A percentile compares a stretch with the other conserved stretches of the same genome.
phyloP scores from a whole-genome alignment of 257 asterid genomes.

The Nicotiana noctiflora region DNA sequence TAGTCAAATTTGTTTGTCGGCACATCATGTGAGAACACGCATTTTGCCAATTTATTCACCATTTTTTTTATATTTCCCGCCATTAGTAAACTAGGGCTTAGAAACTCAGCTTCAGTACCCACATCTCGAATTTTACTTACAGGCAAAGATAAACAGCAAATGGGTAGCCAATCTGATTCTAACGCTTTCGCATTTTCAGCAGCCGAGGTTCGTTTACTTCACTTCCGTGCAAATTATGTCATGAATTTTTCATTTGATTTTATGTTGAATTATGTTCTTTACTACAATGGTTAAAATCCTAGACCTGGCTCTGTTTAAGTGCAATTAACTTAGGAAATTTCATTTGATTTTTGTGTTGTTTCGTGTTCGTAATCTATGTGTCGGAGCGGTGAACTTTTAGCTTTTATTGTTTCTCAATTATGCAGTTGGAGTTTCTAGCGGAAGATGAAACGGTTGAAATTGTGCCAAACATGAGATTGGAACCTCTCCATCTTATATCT shows the following conservation, averaged over 20 bases:
- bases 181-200: constrained; percentile 63
- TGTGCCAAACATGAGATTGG: constrained; percentile 81
- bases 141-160: constrained; percentile 8
- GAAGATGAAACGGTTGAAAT: constrained; percentile 84
- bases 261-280: background rate
- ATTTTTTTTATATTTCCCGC: no score
- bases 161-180: constrained; percentile 54
- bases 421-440: constrained; percentile 90
- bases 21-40: no score
- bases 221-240: background rate
- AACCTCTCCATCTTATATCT: constrained; percentile 70
- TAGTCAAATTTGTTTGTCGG: no score
- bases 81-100: no score
- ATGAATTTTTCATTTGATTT: background rate
- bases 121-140: background rate
- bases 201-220: constrained; percentile 48
- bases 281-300: background rate
- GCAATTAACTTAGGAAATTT: background rate
- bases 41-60: no score
- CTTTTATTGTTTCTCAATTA: constrained; percentile 5
- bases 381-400: background rate
- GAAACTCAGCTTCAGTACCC: background rate
- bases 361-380: background rate
- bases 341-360: background rate
- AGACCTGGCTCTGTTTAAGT: background rate